Evolutionary conservation across 1,139 yeast genomes (phyloP), one percentile per base, ranked within the genome.

Genomic region (Pichiaceae sp.): DNA sequence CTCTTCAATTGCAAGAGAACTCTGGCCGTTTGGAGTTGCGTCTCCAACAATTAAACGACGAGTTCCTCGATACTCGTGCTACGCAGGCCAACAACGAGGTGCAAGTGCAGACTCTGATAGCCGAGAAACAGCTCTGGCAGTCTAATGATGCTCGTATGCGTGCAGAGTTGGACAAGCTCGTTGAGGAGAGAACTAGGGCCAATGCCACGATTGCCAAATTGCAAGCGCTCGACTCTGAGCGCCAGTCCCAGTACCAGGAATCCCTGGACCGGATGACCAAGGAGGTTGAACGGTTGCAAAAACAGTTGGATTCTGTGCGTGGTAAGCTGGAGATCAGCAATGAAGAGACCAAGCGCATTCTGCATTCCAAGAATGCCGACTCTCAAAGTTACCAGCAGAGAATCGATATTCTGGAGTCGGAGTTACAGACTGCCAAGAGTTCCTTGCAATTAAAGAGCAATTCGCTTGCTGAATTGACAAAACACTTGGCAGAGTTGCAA

Each of bases 331-430:
- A 64, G 9, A 68, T 69, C 31, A 70, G 75, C 42, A 73, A 70
- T 33, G 71, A 66, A 40, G 70, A 71, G 40, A 61, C 74, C 26
- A 62, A 62, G 29, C 64, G 69, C 17, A 55, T 68, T 33, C 50
- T 72, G 11, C 65, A 60, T 36, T 76, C 76, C 41, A 68, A 75
- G 26, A 81, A 75, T 38, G 58, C 70, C 41, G 80, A 80, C 18
- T 57, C 72, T 33, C 72, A 70, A 42, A 76, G 83, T 33, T 82
- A 77, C 49, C 85, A 81, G 50, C 65, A 72, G 16, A 78, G 79
- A 53, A 66, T 83, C 39, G 91, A 82, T 42, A 65, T 70, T 30
- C 66, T 80, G 20, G 63, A 53, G 29, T 40, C 63, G 31, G 83
- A 80, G 41, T 53, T 76, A 28, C 60, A 68, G 25, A 48, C 62